Evolutionary conservation across 371 early-diverging fungal species (phyloP).

Genomic region (Blakeslea trispora): DNA sequence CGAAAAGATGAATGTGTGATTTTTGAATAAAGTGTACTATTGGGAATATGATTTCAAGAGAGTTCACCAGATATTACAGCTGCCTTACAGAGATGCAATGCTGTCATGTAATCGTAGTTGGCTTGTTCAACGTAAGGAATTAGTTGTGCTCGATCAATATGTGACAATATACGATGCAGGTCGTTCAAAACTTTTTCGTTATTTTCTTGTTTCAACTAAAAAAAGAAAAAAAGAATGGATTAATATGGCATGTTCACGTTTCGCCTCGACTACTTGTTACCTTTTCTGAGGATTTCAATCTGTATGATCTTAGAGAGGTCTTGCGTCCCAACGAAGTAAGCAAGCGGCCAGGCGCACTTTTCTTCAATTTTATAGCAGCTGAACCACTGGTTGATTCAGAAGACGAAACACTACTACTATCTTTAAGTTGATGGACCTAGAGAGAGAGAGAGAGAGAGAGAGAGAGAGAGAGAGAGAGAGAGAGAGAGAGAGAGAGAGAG

Average conservation of each 20-base stretch:
- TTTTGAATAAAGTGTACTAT: too few species aligned
- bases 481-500: too few species aligned
- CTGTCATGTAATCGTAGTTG: conserved; percentile 37
- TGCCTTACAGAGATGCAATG: conserved; percentile 32
- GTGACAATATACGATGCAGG: conserved; percentile 35
- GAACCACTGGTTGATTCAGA: conserved; percentile 17
- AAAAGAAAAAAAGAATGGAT: not conserved
- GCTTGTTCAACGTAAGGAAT: conserved; percentile 31
- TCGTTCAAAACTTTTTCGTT: conserved; percentile 33
- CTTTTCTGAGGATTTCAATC: conserved; percentile 31
- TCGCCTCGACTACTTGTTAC: conserved; percentile 18
- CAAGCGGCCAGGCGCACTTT: conserved; percentile 19
- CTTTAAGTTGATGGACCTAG: too few species aligned
- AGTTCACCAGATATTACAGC: conserved; percentile 36
- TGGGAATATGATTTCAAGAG: too few species aligned
- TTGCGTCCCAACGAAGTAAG: conserved; percentile 35
- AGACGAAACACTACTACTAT: conserved; percentile 23
- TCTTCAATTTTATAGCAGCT: conserved; percentile 11
- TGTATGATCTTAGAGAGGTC: conserved; percentile 26
- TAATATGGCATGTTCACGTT: too few species aligned
- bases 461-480: too few species aligned
- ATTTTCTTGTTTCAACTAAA: not conserved
- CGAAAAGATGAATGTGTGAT: too few species aligned
- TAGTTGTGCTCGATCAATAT: conserved; percentile 29
- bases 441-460: too few species aligned